Conservation (phyloP, 1,284 basidiomycete species). For the Mycena citricolor region DNA sequence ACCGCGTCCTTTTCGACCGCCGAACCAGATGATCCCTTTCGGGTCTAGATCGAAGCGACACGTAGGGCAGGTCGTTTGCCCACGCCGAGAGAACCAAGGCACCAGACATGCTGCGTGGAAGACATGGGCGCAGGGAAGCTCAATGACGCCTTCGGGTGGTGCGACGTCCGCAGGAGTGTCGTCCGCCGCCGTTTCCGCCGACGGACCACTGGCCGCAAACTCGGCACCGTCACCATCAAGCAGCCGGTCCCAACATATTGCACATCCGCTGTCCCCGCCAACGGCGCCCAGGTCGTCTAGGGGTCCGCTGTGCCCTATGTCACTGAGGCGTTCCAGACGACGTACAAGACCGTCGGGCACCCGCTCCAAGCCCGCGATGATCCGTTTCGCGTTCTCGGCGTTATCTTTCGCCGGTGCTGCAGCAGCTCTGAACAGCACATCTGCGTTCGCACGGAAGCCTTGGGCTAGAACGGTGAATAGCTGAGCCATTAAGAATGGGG, state of each 20-base stretch:
- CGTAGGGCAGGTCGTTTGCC: constrained; percentile 76
- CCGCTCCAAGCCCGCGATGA: constrained; percentile 62
- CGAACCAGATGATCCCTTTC: constrained; percentile 60
- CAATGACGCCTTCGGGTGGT: constrained; percentile 44
- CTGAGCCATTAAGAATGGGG: constrained; percentile 1
- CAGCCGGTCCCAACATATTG: constrained; percentile 73
- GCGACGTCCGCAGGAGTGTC: constrained; percentile 19
- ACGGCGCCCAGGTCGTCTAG: constrained; percentile 36
- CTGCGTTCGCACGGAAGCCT: constrained; percentile 7
- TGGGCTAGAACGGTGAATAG: constrained; percentile 1
- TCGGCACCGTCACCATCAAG: constrained; percentile 44
- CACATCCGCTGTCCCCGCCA: constrained; percentile 54
- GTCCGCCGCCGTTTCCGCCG: constrained; percentile 14
- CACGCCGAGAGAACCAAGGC: constrained; percentile 76
- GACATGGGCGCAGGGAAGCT: constrained; percentile 74
- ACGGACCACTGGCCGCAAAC: constrained; percentile 16
- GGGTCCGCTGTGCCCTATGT: constrained; percentile 38
- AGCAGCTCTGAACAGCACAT: constrained; percentile 23
- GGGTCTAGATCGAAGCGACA: constrained; percentile 81
- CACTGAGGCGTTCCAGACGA: constrained; percentile 60
- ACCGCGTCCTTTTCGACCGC: constrained; percentile 24
- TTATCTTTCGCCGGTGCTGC: constrained; percentile 50
- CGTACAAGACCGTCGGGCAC: constrained; percentile 67
- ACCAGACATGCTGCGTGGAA: constrained; percentile 75
- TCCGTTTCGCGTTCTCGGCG: constrained; percentile 59